Conservation (phyloP, 2,329 filamentous ascomycete genomes). For the Aspergillus sp. region DNA sequence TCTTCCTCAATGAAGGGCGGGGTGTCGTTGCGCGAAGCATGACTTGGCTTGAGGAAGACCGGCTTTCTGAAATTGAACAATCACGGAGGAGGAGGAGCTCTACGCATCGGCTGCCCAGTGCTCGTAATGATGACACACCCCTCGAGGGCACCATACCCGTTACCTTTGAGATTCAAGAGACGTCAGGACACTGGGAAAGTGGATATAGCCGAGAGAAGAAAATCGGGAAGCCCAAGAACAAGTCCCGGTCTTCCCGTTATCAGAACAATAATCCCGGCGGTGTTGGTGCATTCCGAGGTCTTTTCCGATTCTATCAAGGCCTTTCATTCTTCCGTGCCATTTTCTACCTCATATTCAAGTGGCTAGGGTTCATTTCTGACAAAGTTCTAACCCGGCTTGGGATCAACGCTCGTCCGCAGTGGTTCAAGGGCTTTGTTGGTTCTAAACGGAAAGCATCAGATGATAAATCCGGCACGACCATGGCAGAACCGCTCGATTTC, state of each 20-base stretch:
- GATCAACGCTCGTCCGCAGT: slow-evolving; percentile 65
- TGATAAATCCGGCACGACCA: slow-evolving; percentile 18
- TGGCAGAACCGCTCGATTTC: slow-evolving; percentile 51
- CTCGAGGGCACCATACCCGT: slow-evolving; percentile 40
- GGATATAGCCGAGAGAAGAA: slow-evolving; percentile 53
- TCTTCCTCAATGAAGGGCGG: slow-evolving; percentile 90
- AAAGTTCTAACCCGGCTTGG: slow-evolving; percentile 63
- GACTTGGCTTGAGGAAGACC: slow-evolving; percentile 92
- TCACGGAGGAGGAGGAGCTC: slow-evolving; percentile 39
- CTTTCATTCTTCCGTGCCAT: slow-evolving; percentile 76
- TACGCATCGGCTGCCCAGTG: slow-evolving; percentile 21
- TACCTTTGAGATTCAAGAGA: slow-evolving; percentile 41
- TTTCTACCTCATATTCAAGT: slow-evolving; percentile 65
- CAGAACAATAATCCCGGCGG: slow-evolving; percentile 57
- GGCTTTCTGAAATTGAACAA: slow-evolving; percentile 74
- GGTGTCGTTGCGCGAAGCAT: slow-evolving; percentile 72
- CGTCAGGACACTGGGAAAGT: slow-evolving; percentile 45
- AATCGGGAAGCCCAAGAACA: slow-evolving; percentile 44
- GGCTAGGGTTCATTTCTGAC: slow-evolving; percentile 60
- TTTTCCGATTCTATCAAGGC: slow-evolving; percentile 76
- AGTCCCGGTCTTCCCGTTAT: slow-evolving; percentile 41
- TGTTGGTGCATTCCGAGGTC: slow-evolving; percentile 78
- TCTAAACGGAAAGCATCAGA: slow-evolving; percentile 27
- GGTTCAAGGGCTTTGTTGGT: slow-evolving; percentile 55
- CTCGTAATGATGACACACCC: slow-evolving; percentile 22